Base-by-base conservation (phyloP, 805 yeast genomes). In the Lipomyces yamadae region DNA sequence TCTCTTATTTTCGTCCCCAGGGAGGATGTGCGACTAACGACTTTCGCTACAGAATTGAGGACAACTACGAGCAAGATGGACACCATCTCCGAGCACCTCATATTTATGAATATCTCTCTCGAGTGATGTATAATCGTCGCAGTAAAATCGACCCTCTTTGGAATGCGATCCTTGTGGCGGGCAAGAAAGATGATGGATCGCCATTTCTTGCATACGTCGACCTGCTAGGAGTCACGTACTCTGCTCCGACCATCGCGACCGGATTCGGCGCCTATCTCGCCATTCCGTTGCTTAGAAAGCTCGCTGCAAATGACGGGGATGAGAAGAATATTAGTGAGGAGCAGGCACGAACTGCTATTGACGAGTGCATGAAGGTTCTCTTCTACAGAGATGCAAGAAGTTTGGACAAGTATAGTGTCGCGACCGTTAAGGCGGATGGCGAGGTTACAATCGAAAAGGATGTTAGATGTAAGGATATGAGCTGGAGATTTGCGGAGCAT, bases 211-310 rank as follows among this genome's bases (percentile, higher is more conserved):
- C 88, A 72, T 93, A 91, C 76, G 96, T 92, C 57, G 97, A 95
- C 77, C 81, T 95, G 68, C 84, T 93, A 67, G 99, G 99, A 60
- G 97, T 92, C 34, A 85, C 97, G 2, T 95, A 91, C 78, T 84
- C 91, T 2, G 84, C 98, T 0, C 95, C 97, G 37, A 83, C 96
- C 2, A 81, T 95, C 65, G 97, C 98, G 57, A 93, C 98, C 2
- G 99, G 99, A 0, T 94, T 92, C 77, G 99, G 99, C 66, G 89
- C 96, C 10, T 93, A 95, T 78, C 83, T 95, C 78, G 99, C 99
- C 2, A 80, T 92, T 56, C 99, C 99, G 33, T 80, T 95, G 74
- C 83, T 95, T 76, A 88, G 99, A 81, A 87, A 90, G 76, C 84
- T 88, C 66, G 91, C 90, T 45, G 61, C 69, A 18, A 67, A 68